These are phyloP conservation scores for Aspergillus cavernicola DNA, from an alignment of 495 filamentous ascomycete genomes.

Conservation along the genomic window DNA sequence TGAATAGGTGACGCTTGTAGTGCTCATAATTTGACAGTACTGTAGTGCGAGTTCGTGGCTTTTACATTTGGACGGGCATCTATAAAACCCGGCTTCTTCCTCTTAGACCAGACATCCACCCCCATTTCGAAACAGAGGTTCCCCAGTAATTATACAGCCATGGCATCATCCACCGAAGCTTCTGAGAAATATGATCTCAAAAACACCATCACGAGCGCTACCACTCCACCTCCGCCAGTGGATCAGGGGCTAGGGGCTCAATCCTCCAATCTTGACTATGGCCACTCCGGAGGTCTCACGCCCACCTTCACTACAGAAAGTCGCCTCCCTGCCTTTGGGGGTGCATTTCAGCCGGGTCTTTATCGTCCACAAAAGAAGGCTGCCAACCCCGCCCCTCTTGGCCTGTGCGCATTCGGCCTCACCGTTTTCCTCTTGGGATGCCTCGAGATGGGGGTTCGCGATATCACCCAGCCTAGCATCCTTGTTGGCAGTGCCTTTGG, in stretches of 20 bases:
- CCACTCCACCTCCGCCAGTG: neutral
- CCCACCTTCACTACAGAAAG: conserved; percentile 58
- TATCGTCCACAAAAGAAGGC: conserved; percentile 68
- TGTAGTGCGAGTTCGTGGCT: neutral
- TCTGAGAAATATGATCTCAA: conserved; percentile 13
- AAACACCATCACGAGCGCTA: conserved; percentile 11
- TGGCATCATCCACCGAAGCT: neutral
- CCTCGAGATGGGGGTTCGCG: conserved; percentile 64
- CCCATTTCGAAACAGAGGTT: neutral
- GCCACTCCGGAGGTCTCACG: conserved; percentile 59
- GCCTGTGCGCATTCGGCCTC: conserved; percentile 75
- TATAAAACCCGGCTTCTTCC: neutral
- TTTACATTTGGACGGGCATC: neutral
- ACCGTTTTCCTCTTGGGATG: conserved; percentile 84
- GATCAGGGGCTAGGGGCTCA: conserved; percentile 1
- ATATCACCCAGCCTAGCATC: conserved; percentile 55
- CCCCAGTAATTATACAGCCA: neutral
- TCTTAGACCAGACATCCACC: neutral
- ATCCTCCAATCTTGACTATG: conserved; percentile 20
- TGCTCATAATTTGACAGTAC: too few relatives aligned
- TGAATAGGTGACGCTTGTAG: neutral
- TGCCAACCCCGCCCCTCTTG: conserved; percentile 76
- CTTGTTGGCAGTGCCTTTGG: conserved; percentile 61
- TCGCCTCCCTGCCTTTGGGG: conserved; percentile 75
- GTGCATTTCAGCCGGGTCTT: conserved; percentile 85